These are phyloP conservation scores for Aegilops umbellulata DNA, from an alignment of 176 grass and related monocot species.

Conservation along the genomic window DNA sequence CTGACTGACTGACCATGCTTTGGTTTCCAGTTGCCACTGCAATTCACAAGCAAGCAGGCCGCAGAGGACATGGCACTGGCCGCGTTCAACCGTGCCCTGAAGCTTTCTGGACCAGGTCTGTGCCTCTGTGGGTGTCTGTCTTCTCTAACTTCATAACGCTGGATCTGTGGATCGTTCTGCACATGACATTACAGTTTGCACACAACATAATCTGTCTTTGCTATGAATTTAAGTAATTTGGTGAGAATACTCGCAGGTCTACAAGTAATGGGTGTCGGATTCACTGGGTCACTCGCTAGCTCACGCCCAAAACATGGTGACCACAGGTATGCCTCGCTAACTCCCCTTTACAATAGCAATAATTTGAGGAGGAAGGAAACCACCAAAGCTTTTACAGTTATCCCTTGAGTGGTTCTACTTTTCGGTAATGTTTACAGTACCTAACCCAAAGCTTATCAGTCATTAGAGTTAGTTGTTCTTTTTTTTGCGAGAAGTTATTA, in stretches of 20 bases:
- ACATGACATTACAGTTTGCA: background rate
- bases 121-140: background rate
- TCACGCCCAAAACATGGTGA: constrained; percentile 75
- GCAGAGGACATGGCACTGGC: constrained; percentile 83
- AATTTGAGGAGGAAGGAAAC: background rate
- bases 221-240: background rate
- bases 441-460: background rate
- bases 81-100: constrained; percentile 81
- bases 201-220: background rate
- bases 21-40: constrained; percentile 61
- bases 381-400: background rate
- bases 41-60: constrained; percentile 74
- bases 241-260: constrained; percentile 32
- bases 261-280: constrained; percentile 84
- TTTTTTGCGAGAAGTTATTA: background rate
- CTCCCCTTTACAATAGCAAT: background rate
- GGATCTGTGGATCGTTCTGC: background rate
- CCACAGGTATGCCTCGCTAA: constrained; percentile 57
- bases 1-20: background rate
- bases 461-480: background rate
- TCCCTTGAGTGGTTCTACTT: background rate
- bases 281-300: constrained; percentile 87
- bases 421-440: background rate
- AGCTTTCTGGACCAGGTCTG: constrained; percentile 82
- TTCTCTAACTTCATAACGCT: background rate